Evolutionary conservation across 2,329 filamentous ascomycete genomes (phyloP).

Genomic region (Penicillium fuscoglaucum): DNA sequence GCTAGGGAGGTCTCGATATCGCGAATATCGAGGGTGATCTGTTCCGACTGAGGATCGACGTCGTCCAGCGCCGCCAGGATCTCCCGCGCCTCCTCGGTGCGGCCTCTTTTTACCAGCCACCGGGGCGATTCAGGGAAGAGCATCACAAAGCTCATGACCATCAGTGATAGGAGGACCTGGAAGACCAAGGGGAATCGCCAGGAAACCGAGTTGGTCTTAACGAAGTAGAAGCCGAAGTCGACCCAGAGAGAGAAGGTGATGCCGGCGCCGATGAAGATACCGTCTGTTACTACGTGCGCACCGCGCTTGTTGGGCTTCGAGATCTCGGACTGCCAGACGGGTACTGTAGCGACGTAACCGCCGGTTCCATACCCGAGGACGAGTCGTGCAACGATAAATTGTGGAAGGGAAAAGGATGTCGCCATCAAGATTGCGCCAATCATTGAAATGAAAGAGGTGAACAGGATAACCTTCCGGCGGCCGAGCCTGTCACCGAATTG

Average conservation of each 20-base stretch:
- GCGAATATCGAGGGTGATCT: constrained; percentile 41
- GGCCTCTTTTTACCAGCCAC: constrained; percentile 50
- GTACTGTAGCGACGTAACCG: constrained; percentile 47
- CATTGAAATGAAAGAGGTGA: constrained; percentile 31
- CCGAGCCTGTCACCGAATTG: too few relatives aligned
- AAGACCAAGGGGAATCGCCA: constrained; percentile 48
- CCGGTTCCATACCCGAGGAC: constrained; percentile 43
- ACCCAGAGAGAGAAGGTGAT: constrained; percentile 52
- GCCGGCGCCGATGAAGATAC: constrained; percentile 49
- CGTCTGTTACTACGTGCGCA: constrained; percentile 51
- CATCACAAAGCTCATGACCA: constrained; percentile 37
- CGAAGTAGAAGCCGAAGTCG: constrained; percentile 47
- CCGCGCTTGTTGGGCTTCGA: constrained; percentile 30
- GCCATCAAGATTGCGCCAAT: constrained; percentile 49
- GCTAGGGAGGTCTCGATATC: constrained; percentile 44
- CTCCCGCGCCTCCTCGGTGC: constrained; percentile 35
- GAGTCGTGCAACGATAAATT: constrained; percentile 32
- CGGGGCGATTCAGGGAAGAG: constrained; percentile 44
- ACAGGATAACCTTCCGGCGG: too few relatives aligned
- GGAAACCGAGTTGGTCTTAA: constrained; percentile 39
- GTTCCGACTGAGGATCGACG: constrained; percentile 42
- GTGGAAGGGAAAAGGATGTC: constrained; percentile 38
- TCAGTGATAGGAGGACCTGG: constrained; percentile 37
- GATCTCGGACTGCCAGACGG: constrained; percentile 46
- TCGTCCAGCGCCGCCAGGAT: constrained; percentile 45